Percentiles rank a stretch among this genome's conserved stretches.
phyloP scores from a whole-genome alignment of 148 eudicot species.

The Amaranthus palmeri region DNA sequence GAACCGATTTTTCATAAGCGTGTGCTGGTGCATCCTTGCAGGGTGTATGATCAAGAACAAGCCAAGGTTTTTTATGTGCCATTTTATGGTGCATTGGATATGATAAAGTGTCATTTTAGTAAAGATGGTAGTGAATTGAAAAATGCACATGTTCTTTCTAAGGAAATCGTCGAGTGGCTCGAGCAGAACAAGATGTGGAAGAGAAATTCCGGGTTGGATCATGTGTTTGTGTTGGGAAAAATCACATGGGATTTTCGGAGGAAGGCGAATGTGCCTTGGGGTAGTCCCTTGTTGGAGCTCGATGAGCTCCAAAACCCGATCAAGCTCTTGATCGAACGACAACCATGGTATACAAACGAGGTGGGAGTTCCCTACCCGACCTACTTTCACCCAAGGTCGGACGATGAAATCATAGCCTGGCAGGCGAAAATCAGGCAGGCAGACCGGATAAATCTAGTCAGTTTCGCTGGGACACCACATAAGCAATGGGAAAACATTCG shows the following conservation, averaged over 20 bases:
- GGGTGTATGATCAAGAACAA: constrained; percentile 47
- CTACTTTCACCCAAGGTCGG: constrained; percentile 66
- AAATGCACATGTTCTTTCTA: constrained; percentile 35
- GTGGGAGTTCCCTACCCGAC: constrained; percentile 81
- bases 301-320: constrained; percentile 57
- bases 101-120: constrained; percentile 71
- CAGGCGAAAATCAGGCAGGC: constrained; percentile 37
- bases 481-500: constrained; percentile 42
- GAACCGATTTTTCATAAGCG: constrained; percentile 71
- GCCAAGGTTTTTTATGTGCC: constrained; percentile 83
- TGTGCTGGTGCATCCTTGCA: constrained; percentile 66
- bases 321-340: constrained; percentile 70
- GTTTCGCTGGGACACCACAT: constrained; percentile 65
- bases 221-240: constrained; percentile 66
- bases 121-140: constrained; percentile 45
- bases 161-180: constrained; percentile 61
- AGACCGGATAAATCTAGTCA: constrained; percentile 35
- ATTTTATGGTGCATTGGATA: constrained; percentile 65
- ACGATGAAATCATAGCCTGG: constrained; percentile 47
- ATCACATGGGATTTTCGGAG: constrained; percentile 83
- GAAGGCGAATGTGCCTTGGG: constrained; percentile 37
- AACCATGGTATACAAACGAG: constrained; percentile 72
- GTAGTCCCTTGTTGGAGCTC: constrained; percentile 45
- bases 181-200: constrained; percentile 43
- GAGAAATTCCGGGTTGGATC: constrained; percentile 54